Conservation (phyloP, 2,329 filamentous ascomycete genomes). For the Microsporum audouinii region DNA sequence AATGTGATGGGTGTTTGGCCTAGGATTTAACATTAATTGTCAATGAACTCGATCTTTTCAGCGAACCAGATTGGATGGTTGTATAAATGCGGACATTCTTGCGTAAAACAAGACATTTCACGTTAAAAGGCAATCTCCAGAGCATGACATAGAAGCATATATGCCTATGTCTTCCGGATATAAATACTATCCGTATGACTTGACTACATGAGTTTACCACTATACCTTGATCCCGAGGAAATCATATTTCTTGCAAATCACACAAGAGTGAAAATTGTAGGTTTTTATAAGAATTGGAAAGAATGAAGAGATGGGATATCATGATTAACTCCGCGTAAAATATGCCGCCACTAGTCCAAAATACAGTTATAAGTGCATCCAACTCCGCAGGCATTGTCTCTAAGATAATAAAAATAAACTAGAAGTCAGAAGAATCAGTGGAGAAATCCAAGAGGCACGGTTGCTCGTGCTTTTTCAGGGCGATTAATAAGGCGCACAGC, state of each 20-base stretch:
- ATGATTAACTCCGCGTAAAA: neutral
- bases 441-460: slow-evolving; percentile 9
- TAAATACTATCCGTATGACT: too few relatives aligned
- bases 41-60: neutral
- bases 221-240: neutral
- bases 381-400: neutral
- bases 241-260: neutral
- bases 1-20: neutral
- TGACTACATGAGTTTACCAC: too few relatives aligned
- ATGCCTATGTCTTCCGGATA: too few relatives aligned
- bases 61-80: too few relatives aligned
- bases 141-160: too few relatives aligned
- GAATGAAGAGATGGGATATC: neutral
- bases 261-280: neutral
- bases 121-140: too few relatives aligned
- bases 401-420: neutral
- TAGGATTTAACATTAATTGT: neutral
- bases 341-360: neutral
- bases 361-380: neutral
- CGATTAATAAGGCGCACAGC: slow-evolving; percentile 13
- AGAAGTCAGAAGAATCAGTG: neutral
- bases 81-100: too few relatives aligned
- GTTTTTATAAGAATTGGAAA: neutral
- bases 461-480: slow-evolving; percentile 5
- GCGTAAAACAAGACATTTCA: too few relatives aligned